These are phyloP conservation scores for Xylariaceae sp. DNA, from an alignment of 2,329 filamentous ascomycete genomes.

Conservation along the genomic window DNA sequence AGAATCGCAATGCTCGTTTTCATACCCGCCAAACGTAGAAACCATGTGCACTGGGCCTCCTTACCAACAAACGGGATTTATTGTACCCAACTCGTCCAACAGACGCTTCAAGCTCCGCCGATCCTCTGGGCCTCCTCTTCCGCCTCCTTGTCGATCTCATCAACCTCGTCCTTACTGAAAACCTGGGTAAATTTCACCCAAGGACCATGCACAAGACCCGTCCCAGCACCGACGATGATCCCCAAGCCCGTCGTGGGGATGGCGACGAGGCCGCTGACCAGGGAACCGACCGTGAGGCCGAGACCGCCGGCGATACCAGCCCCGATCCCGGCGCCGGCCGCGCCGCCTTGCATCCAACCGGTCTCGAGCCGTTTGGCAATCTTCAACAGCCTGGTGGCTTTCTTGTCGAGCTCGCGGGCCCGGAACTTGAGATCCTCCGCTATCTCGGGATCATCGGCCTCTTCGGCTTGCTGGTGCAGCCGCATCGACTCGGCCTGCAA, in stretches of 20 bases:
- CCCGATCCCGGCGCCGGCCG: slow-evolving; percentile 37
- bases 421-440: slow-evolving; percentile 34
- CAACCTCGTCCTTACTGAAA: slow-evolving; percentile 34
- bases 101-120: slow-evolving; percentile 9
- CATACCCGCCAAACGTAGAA: neutral
- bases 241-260: slow-evolving; percentile 38
- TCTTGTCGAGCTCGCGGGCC: slow-evolving; percentile 36
- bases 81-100: neutral
- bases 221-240: slow-evolving; percentile 36
- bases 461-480: slow-evolving; percentile 34
- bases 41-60: neutral
- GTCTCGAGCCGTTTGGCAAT: slow-evolving; percentile 36
- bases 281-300: slow-evolving; percentile 34
- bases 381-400: slow-evolving; percentile 36
- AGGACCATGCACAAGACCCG: slow-evolving; percentile 38
- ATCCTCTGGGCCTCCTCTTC: slow-evolving; percentile 32
- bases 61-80: neutral
- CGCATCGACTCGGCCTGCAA: slow-evolving; percentile 33
- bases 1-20: neutral
- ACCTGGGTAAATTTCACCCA: slow-evolving; percentile 39
- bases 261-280: slow-evolving; percentile 36
- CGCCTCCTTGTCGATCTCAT: slow-evolving; percentile 34
- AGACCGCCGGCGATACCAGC: slow-evolving; percentile 38
- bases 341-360: slow-evolving; percentile 39
- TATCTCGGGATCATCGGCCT: slow-evolving; percentile 29